Evolutionary conservation across 352 stramenopile species (phyloP).

Genomic region (Phytophthora gonapodyides): DNA sequence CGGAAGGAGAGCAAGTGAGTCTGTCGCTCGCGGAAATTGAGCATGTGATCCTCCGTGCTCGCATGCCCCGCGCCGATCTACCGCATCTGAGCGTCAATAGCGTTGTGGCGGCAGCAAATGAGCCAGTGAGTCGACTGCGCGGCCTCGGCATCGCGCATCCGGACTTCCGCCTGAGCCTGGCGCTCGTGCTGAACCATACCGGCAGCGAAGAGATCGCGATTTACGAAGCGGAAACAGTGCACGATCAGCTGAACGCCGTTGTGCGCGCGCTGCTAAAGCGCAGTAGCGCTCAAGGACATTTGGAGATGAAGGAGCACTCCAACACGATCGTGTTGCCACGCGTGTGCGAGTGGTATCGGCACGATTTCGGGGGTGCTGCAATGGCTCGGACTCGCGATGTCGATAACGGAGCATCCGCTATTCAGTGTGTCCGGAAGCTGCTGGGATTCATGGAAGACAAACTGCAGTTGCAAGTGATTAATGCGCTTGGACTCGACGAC

Average conservation of each 20-base stretch:
- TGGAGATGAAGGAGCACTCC: conserved; percentile 36
- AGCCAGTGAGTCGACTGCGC: conserved; percentile 27
- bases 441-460: conserved; percentile 64
- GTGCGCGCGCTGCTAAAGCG: conserved; percentile 37
- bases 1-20: conserved; percentile 37
- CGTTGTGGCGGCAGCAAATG: conserved; percentile 25
- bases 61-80: conserved; percentile 52
- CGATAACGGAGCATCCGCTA: conserved; percentile 28
- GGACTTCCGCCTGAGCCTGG: conserved; percentile 81
- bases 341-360: conserved; percentile 77
- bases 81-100: conserved; percentile 44
- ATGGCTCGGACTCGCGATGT: conserved; percentile 21
- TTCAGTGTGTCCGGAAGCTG: conserved; percentile 76
- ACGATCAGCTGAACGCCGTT: conserved; percentile 77
- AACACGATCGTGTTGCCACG: conserved; percentile 57
- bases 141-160: conserved; percentile 58
- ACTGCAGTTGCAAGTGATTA: conserved; percentile 52
- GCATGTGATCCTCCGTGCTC: conserved; percentile 66
- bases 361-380: conserved; percentile 51
- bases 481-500: conserved; percentile 47
- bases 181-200: conserved; percentile 63
- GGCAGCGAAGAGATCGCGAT: conserved; percentile 20
- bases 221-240: conserved; percentile 45
- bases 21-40: conserved; percentile 83
- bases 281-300: conserved; percentile 27